Conservation (phyloP, 1,284 basidiomycete species). For the Papiliotrema laurentii region DNA sequence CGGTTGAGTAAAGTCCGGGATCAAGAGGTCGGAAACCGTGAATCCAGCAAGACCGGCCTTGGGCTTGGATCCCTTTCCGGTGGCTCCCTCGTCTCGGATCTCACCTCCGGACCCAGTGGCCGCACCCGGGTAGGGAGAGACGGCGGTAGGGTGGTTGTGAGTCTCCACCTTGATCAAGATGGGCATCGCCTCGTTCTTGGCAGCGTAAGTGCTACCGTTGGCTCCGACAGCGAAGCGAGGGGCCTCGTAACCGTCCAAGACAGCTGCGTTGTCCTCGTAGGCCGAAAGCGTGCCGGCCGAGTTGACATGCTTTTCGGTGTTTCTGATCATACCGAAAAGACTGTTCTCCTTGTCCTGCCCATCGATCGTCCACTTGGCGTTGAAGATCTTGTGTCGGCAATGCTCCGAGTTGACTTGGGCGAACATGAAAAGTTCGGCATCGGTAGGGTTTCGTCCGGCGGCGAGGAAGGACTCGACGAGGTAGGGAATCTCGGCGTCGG, state of each 20-base stretch:
- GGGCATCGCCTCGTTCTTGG: conserved; percentile 68
- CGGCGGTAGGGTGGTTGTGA: conserved; percentile 98
- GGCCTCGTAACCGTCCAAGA: conserved; percentile 73
- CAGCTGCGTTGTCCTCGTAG: conserved; percentile 97
- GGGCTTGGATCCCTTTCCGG: conserved; percentile 89
- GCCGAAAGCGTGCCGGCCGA: conserved; percentile 83
- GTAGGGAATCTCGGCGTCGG: conserved; percentile 86
- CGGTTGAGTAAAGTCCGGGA: conserved; percentile 79
- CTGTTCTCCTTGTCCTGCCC: conserved; percentile 64
- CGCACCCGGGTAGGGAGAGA: conserved; percentile 95
- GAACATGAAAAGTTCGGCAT: conserved; percentile 99
- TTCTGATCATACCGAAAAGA: conserved; percentile 96
- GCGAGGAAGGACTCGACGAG: conserved; percentile 83
- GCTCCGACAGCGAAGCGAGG: conserved; percentile 67
- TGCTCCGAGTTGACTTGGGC: conserved; percentile 99
- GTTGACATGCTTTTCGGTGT: conserved; percentile 75
- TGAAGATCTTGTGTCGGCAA: conserved; percentile 99
- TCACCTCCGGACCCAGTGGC: conserved; percentile 98
- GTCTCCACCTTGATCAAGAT: conserved; percentile 98
- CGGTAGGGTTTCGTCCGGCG: conserved; percentile 77
- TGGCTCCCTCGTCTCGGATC: conserved; percentile 96
- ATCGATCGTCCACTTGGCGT: conserved; percentile 92
- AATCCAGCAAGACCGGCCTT: conserved; percentile 94
- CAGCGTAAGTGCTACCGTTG: conserved; percentile 54
- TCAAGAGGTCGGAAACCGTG: conserved; percentile 89